A percentile compares a stretch with the other conserved stretches of the same genome.
phyloP scores from a whole-genome alignment of 1,284 basidiomycete genomes.

The Cryptococcus sp. region DNA sequence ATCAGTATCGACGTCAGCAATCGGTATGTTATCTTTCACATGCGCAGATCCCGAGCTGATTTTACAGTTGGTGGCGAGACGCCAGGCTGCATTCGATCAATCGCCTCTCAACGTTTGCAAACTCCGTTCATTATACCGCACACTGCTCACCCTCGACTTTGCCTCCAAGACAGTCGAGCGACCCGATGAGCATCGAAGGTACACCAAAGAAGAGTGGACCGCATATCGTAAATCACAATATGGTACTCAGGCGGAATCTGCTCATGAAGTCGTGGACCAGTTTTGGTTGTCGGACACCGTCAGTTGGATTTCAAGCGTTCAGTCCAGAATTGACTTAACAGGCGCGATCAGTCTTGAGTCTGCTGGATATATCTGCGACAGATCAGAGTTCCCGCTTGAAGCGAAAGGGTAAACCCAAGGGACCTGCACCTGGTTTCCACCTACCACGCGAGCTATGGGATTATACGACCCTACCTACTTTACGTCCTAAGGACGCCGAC shows the following conservation, averaged over 20 bases:
- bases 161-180: constrained; percentile 38
- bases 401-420: constrained; percentile 42
- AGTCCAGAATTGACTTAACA: constrained; percentile 6
- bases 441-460: constrained; percentile 41
- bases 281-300: constrained; percentile 38
- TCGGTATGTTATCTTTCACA: constrained; percentile 20
- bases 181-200: constrained; percentile 35
- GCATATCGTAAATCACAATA: constrained; percentile 37
- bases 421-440: constrained; percentile 43
- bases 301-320: constrained; percentile 3
- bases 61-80: constrained; percentile 32
- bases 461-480: constrained; percentile 22
- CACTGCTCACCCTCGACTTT: constrained; percentile 45
- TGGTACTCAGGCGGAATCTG: constrained; percentile 22
- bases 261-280: constrained; percentile 43
- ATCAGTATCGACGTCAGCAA: constrained; percentile 45
- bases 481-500: constrained; percentile 33
- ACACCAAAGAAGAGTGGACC: constrained; percentile 42
- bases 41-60: background rate
- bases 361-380: constrained; percentile 34
- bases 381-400: constrained; percentile 26
- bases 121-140: constrained; percentile 42
- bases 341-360: constrained; percentile 28
- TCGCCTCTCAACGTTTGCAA: constrained; percentile 42
- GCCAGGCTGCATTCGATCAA: constrained; percentile 36